phyloP scores from a whole-genome alignment of 495 filamentous ascomycete genomes.

The Amorphotheca resinae region DNA sequence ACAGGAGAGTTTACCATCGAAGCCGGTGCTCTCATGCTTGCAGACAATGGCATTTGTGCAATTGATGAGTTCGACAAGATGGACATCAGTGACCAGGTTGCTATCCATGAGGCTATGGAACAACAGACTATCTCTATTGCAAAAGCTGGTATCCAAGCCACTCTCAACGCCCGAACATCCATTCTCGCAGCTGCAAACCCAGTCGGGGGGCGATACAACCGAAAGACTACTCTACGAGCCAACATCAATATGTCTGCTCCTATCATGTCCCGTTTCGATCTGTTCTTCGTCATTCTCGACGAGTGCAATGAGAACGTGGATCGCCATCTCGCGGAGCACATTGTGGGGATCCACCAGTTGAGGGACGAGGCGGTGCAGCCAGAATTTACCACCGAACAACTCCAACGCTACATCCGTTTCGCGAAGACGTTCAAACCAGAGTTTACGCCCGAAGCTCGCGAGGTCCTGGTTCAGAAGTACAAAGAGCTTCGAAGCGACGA shows the following conservation, averaged over 20 bases:
- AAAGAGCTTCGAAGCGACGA: constrained; percentile 93
- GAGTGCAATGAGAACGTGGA: constrained; percentile 91
- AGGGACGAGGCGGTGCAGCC: constrained; percentile 83
- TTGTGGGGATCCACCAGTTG: constrained; percentile 86
- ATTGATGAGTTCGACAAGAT: constrained; percentile 99
- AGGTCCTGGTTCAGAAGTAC: constrained; percentile 79
- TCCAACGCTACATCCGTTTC: constrained; percentile 96
- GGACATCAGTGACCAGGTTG: constrained; percentile 95
- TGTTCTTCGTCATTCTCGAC: constrained; percentile 97
- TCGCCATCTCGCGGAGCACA: constrained; percentile 83
- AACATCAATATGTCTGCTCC: constrained; percentile 98
- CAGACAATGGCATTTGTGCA: constrained; percentile 92
- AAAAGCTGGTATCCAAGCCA: constrained; percentile 97
- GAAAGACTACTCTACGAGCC: constrained; percentile 79
- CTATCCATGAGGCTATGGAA: constrained; percentile 99
- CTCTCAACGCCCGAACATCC: constrained; percentile 84
- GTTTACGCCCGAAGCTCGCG: constrained; percentile 79
- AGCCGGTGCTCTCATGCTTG: constrained; percentile 94
- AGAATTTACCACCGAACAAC: constrained; percentile 89
- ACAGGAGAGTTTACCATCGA: constrained; percentile 99
- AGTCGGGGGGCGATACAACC: constrained; percentile 91
- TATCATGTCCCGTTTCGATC: constrained; percentile 97
- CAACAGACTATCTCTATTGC: constrained; percentile 99
- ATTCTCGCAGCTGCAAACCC: constrained; percentile 97
- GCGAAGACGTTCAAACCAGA: constrained; percentile 89